phyloP scores from a whole-genome alignment of 257 asterid species.

The Penstemon barbatus region DNA sequence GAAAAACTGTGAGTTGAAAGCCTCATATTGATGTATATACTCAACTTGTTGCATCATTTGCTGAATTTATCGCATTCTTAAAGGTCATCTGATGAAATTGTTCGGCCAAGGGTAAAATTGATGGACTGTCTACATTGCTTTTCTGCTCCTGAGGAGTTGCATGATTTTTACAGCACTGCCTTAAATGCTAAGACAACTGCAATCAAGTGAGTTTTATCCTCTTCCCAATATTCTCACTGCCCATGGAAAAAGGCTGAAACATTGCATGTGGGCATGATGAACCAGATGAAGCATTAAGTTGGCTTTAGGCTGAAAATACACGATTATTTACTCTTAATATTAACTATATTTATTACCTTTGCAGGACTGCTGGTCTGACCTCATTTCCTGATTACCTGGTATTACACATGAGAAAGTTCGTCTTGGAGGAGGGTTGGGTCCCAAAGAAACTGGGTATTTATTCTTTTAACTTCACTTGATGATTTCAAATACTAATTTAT shows the following conservation, averaged over 20 bases:
- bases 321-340: slow-evolving; percentile 1
- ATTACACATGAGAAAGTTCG: slow-evolving; percentile 93
- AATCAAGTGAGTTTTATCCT: slow-evolving; percentile 55
- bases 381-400: slow-evolving; percentile 95
- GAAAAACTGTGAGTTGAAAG: slow-evolving; percentile 73
- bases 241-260: neutral
- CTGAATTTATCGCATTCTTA: slow-evolving; percentile 26
- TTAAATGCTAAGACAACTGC: slow-evolving; percentile 84
- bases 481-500: slow-evolving; percentile 12
- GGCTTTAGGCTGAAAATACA: slow-evolving; percentile 21
- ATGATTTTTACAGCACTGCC: slow-evolving; percentile 84
- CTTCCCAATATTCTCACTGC: neutral
- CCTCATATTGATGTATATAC: slow-evolving; percentile 13
- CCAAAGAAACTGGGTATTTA: slow-evolving; percentile 86
- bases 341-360: slow-evolving; percentile 20
- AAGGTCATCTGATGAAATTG: slow-evolving; percentile 80
- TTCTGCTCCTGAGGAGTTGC: slow-evolving; percentile 87
- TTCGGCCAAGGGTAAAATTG: slow-evolving; percentile 88
- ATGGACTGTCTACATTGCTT: slow-evolving; percentile 82
- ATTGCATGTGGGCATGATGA: slow-evolving; percentile 10
- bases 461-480: slow-evolving; percentile 20
- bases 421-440: slow-evolving; percentile 94
- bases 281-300: slow-evolving; percentile 4
- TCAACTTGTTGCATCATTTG: slow-evolving; percentile 22
- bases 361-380: slow-evolving; percentile 89